These are phyloP conservation scores for Melampsora americana DNA, from an alignment of 1,284 basidiomycete species.

Conservation along the genomic window DNA sequence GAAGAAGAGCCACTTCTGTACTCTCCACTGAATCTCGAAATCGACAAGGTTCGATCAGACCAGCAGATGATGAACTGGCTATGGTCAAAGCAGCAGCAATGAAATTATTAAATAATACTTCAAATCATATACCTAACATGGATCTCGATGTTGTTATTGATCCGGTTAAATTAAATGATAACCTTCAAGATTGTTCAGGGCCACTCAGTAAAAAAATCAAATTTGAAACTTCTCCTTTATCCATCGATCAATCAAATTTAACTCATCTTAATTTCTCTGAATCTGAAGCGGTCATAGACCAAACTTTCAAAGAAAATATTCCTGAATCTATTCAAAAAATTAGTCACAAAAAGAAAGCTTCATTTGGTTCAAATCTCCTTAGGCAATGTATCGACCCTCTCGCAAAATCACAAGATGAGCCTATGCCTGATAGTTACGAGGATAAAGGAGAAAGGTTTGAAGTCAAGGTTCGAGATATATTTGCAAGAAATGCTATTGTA, in stretches of 20 bases:
- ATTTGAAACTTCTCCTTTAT: background rate
- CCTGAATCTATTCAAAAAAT: background rate
- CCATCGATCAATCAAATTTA: background rate
- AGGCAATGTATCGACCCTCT: constrained; percentile 9
- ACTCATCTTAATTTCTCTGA: background rate
- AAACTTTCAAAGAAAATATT: background rate
- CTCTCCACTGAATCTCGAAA: constrained; percentile 7
- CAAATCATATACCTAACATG: background rate
- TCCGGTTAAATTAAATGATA: background rate
- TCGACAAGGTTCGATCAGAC: background rate
- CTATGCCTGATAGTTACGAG: background rate
- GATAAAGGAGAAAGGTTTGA: constrained; percentile 4
- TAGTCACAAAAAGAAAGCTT: background rate
- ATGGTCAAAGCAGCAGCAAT: constrained; percentile 33
- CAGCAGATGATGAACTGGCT: constrained; percentile 22
- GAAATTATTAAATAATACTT: constrained; percentile 26
- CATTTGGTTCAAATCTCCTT: background rate
- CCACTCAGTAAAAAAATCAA: background rate
- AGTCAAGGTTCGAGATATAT: constrained; percentile 21
- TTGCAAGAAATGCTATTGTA: constrained; percentile 17
- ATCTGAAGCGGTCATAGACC: background rate
- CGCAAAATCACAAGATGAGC: background rate
- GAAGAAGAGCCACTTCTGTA: constrained; percentile 3
- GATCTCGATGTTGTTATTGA: background rate
- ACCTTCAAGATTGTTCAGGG: background rate